phyloP scores from a whole-genome alignment of 2,329 filamentous ascomycete genomes.

The Apiospora arundinis region DNA sequence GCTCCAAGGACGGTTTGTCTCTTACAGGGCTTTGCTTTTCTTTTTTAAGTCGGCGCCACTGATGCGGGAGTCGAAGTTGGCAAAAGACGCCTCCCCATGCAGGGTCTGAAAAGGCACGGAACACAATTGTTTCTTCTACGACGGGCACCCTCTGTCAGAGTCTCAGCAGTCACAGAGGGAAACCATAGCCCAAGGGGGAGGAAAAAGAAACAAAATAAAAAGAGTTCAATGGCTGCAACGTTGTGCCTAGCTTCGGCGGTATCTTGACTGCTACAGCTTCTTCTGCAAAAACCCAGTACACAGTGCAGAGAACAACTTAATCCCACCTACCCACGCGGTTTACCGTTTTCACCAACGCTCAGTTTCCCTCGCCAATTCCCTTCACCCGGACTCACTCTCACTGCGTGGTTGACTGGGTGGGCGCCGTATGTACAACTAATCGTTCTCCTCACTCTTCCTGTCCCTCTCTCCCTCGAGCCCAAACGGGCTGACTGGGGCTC shows the following conservation, averaged over 20 bases:
- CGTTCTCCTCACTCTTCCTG: background rate
- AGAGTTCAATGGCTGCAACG: slow-evolving; percentile 19
- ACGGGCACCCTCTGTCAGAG: background rate
- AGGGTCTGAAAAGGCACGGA: slow-evolving; percentile 38
- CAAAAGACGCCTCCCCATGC: slow-evolving; percentile 38
- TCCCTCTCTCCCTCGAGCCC: background rate
- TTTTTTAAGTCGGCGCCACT: slow-evolving; percentile 41
- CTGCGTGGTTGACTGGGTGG: background rate
- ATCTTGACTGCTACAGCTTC: background rate
- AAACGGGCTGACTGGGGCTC: slow-evolving; percentile 6
- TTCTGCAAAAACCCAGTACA: background rate
- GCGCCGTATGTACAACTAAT: slow-evolving; percentile 8
- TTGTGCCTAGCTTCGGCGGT: slow-evolving; percentile 15
- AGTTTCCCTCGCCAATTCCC: background rate
- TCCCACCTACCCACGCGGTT: background rate
- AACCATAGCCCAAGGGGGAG: background rate
- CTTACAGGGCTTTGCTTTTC: slow-evolving; percentile 14
- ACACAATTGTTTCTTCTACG: slow-evolving; percentile 6
- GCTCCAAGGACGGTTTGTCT: background rate
- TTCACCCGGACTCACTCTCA: background rate
- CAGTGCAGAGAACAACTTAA: background rate
- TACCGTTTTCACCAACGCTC: slow-evolving; percentile 4
- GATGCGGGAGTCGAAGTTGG: slow-evolving; percentile 41
- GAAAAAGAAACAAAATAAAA: background rate
- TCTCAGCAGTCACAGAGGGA: background rate